Base-by-base conservation (phyloP, 148 eudicot genomes). In the Chenopodium formosanum region DNA sequence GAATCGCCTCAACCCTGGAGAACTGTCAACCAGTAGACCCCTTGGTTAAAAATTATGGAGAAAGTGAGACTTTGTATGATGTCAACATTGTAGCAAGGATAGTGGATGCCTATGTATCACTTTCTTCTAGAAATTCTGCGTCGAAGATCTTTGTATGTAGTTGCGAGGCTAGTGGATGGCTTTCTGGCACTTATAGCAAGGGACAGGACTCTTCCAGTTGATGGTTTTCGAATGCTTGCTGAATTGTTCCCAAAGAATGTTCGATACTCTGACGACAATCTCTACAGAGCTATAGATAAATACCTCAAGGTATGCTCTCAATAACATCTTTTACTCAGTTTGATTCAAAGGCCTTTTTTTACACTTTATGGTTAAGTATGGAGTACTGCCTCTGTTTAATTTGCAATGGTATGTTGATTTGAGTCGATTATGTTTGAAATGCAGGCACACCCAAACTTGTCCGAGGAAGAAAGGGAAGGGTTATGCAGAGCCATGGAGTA, bases 291-390 rank as follows among this genome's bases (percentile, higher is more conserved):
- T 32, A 88, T 88, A 32, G 92, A 89, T 80, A 85, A 78, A 52
- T 90, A 81, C 80, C 92, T 90, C 64, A 88, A 90, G 92, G 92
- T 90, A 86, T 79, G 79, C 40, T 27, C 50, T 70, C 13, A 80
- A 76, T 58, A 11, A 23, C 32, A 62, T 62, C 66, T 62, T 62
- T 62, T n/a, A 62, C 66, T 4, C 66, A 62, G 25, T 62, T 62
- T 62, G 25, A 62, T n/a, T 62, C 66, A 62, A 53, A 53, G 19
- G 60, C 13, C 19, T 12, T 12, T 3, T 53, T 53, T 47, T 47
- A 9, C 8, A 56, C 62, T 17, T 56, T 17, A 56, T 12, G 62
- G 48, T 46, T 46, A 52, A 52, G 13, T 52, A 52, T 52, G 13
- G 58, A 52, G 16, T 52, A 9, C 17, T 52, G 58, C 58, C 11